phyloP scores from a whole-genome alignment of 345 rosid genomes.

The Noccaea caerulescens region DNA sequence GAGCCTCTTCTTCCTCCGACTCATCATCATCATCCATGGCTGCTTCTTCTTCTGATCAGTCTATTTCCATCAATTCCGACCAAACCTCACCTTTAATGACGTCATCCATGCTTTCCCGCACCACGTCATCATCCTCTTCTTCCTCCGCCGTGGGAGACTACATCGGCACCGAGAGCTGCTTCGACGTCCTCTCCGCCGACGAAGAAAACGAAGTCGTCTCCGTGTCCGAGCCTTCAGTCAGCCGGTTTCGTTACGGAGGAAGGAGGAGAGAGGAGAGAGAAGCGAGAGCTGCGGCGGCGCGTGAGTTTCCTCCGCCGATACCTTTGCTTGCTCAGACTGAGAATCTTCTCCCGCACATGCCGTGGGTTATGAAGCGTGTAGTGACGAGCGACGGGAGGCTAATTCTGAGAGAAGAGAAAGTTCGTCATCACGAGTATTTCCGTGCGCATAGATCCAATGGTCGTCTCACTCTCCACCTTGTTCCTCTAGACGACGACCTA shows the following conservation, averaged over 20 bases:
- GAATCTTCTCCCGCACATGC: slow-evolving; percentile 59
- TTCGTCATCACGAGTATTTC: slow-evolving; percentile 68
- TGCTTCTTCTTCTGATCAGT: slow-evolving; percentile 32
- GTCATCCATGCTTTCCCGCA: slow-evolving; percentile 41
- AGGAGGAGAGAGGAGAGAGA: slow-evolving; percentile 44
- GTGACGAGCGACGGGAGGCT: slow-evolving; percentile 71
- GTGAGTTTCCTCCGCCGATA: slow-evolving; percentile 76
- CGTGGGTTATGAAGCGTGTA: slow-evolving; percentile 64
- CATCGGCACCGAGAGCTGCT: slow-evolving; percentile 83
- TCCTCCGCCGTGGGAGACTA: slow-evolving; percentile 59
- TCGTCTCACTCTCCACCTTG: slow-evolving; percentile 71
- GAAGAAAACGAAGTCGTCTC: slow-evolving; percentile 27
- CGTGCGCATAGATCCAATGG: slow-evolving; percentile 67
- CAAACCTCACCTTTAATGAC: slow-evolving; percentile 34
- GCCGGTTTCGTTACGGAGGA: slow-evolving; percentile 36
- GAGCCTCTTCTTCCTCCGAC: slow-evolving; percentile 29
- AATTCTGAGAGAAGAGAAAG: slow-evolving; percentile 65
- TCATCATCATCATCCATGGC: slow-evolving; percentile 37
- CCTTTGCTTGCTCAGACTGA: slow-evolving; percentile 61
- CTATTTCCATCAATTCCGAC: slow-evolving; percentile 34
- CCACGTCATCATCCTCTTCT: slow-evolving; percentile 45
- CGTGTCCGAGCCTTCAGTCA: background rate
- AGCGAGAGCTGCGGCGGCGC: slow-evolving; percentile 48
- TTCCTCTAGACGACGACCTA: slow-evolving; percentile 50
- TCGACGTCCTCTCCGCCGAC: slow-evolving; percentile 50